These are phyloP conservation scores for Apiospora arundinis DNA, from an alignment of 2,329 filamentous ascomycete genomes.

Conservation along the genomic window DNA sequence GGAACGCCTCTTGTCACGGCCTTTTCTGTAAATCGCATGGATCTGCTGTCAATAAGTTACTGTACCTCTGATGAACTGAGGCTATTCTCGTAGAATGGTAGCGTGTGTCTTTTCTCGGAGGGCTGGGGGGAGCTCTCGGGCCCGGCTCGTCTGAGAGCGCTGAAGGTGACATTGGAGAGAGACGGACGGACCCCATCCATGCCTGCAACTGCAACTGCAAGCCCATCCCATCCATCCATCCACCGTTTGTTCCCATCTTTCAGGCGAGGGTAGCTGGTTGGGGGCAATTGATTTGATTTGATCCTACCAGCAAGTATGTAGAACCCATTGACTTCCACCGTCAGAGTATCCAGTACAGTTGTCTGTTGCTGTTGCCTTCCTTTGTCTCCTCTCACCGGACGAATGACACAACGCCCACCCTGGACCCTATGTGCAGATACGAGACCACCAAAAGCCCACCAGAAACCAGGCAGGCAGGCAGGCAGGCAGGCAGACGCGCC, in stretches of 20 bases:
- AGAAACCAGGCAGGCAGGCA: too few species aligned
- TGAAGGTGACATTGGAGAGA: neutral
- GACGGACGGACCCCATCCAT: neutral
- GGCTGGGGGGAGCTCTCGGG: neutral
- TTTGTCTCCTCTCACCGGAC: too few species aligned
- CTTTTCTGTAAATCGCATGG: neutral
- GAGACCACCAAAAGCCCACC: neutral
- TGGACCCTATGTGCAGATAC: constrained; percentile 13
- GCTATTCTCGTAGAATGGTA: neutral
- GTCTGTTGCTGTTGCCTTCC: neutral
- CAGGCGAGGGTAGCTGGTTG: neutral
- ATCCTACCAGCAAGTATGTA: neutral
- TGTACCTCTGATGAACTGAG: neutral
- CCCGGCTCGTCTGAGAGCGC: neutral
- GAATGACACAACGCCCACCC: neutral
- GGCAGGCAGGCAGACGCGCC: neutral
- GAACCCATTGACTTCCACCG: neutral
- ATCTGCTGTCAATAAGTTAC: too few species aligned
- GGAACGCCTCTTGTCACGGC: neutral
- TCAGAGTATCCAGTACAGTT: neutral
- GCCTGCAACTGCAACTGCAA: neutral
- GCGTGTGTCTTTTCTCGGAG: neutral
- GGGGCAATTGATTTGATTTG: neutral
- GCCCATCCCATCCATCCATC: too few species aligned
- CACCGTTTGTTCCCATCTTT: neutral